Base-by-base conservation (phyloP, 2,329 filamentous ascomycete species). In the Xylariaceae sp. region DNA sequence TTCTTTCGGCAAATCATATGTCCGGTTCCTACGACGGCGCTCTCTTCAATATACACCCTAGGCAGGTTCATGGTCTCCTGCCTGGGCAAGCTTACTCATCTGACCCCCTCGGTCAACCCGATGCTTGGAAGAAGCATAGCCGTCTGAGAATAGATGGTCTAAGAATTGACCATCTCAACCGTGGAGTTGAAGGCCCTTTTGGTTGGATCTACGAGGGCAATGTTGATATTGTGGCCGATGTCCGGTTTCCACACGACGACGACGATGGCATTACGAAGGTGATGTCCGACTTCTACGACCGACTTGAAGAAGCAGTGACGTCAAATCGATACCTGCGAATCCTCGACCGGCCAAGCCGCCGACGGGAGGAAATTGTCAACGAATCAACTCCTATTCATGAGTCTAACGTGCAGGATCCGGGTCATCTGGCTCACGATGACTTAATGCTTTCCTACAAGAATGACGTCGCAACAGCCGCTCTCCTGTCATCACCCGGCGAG, bases 171-270 rank as follows among this genome's bases (percentile, higher is more conserved):
- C 94, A 99, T 73, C 81, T 99, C 8, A 99, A 99, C 71, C 86
- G 92, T 48, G 92, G 92, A 23, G 91, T 96, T 15, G 87, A 94
- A 62, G 94, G 94, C 0, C 92, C 93, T 0, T 97, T 99, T 73
- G 92, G 91, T 2, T 99, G 94, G 94, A 99, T 99, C 56, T 89
- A 95, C 66, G 91, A 97, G 75, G 94, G 94, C 39, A 96, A 94
- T 63, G 92, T 99, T 47, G 94, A 99, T 71, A 96, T 99, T 62
- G 87, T 97, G 11, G 89, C 94, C 5, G 94, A 99, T 69, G 87
- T 99, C 65, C 93, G 96, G 85, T 90, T 99, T 62, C 94, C 94
- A 0, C 85, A 86, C 37, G 94, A 97, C 57, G 85, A 86, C 47
- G 90, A 96, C 60, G 92, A 93, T 63, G 90, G 92, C 64, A 87